These are phyloP conservation scores for Eimeria praecox DNA, from an alignment of 169 alveolate genomes.

Conservation along the genomic window DNA sequence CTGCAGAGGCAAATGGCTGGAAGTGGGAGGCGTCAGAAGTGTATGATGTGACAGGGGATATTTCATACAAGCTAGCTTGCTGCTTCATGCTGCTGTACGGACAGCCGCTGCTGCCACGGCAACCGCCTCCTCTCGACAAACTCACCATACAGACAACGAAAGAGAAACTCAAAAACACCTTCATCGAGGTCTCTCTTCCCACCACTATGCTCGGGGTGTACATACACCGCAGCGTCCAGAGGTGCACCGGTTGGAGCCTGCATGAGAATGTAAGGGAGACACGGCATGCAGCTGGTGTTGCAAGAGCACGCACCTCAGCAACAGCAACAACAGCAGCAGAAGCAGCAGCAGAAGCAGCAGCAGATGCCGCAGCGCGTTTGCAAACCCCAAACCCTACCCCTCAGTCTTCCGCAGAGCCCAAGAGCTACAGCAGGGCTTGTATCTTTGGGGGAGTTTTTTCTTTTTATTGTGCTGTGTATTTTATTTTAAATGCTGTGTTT, in stretches of 20 bases:
- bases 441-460: not conserved
- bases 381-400: not conserved
- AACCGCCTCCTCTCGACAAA: slow-evolving; percentile 76
- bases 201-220: slow-evolving; percentile 76
- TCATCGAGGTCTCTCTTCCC: slow-evolving; percentile 73
- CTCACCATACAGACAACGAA: slow-evolving; percentile 74
- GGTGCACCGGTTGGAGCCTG: slow-evolving; percentile 67
- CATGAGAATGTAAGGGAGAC: slow-evolving; percentile 42
- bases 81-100: slow-evolving; percentile 79
- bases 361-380: not conserved
- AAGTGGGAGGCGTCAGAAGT: slow-evolving; percentile 75
- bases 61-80: slow-evolving; percentile 73
- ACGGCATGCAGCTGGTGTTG: not conserved
- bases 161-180: slow-evolving; percentile 60
- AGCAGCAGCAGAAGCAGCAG: not conserved
- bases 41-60: slow-evolving; percentile 64
- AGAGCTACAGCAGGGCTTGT: not conserved
- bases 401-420: not conserved
- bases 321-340: not conserved
- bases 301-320: not conserved
- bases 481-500: not conserved
- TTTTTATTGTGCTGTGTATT: not conserved
- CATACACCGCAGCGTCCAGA: slow-evolving; percentile 63
- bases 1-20: slow-evolving; percentile 46
- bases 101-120: slow-evolving; percentile 80